Percentiles rank a stretch among this genome's conserved stretches.
Evolutionary conservation across 352 stramenopile species (phyloP).

Genomic region (Pythium phragmiticola): DNA sequence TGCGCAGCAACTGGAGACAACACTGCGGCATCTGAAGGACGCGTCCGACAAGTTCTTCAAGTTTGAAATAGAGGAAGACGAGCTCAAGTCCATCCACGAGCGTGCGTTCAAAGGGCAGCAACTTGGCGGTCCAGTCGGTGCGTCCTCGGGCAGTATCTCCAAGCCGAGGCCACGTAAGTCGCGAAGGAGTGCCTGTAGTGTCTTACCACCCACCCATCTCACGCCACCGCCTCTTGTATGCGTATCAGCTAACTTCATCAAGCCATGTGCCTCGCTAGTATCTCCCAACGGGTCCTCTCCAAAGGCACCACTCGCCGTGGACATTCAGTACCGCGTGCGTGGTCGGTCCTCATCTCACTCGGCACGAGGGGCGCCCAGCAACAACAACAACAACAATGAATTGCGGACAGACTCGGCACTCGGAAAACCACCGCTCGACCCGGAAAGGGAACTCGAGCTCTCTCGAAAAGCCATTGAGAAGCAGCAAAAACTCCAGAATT

Average conservation of each 20-base stretch:
- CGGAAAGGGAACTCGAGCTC: slow-evolving; percentile 63
- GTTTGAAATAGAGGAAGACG: slow-evolving; percentile 94
- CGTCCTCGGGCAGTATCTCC: slow-evolving; percentile 8
- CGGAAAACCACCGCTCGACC: slow-evolving; percentile 29
- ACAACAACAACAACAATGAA: slow-evolving; percentile 38
- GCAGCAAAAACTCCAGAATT: slow-evolving; percentile 88
- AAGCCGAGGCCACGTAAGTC: slow-evolving; percentile 34
- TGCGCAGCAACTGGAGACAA: slow-evolving; percentile 54
- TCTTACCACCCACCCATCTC: not conserved
- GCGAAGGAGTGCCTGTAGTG: not conserved
- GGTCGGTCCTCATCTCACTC: slow-evolving; percentile 34
- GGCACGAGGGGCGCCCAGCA: slow-evolving; percentile 3
- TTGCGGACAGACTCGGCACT: slow-evolving; percentile 6
- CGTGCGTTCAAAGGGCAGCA: slow-evolving; percentile 44
- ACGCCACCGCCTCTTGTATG: not conserved
- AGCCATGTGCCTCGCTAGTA: slow-evolving; percentile 14
- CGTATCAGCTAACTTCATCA: slow-evolving; percentile 6
- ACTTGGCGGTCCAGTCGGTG: not conserved
- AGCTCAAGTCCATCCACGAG: slow-evolving; percentile 76
- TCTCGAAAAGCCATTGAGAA: slow-evolving; percentile 87
- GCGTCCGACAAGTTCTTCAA: slow-evolving; percentile 88
- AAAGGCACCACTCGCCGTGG: slow-evolving; percentile 22
- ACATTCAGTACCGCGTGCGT: slow-evolving; percentile 68
- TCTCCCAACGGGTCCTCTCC: slow-evolving; percentile 21
- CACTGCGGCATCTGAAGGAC: slow-evolving; percentile 69